Base-by-base conservation (phyloP, 176 grass and related monocot genomes). In the Otatea glauca region DNA sequence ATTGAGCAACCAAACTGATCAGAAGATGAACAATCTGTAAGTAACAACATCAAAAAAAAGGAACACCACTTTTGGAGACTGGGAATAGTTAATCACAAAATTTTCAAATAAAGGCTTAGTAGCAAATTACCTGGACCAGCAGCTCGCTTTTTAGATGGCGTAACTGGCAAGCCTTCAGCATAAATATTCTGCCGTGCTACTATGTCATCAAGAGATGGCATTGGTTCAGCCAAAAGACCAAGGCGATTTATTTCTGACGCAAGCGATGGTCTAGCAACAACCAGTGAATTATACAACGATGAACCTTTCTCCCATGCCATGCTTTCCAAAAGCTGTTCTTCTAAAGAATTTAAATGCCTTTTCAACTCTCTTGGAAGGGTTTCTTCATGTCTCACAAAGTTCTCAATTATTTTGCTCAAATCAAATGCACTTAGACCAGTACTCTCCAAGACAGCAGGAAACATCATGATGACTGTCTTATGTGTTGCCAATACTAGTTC, bases 361-460 rank as follows among this genome's bases (percentile, higher is more conserved):
- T 95, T 98, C 74, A 98, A 72, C 76, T 98, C 89, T 84, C 96
- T 98, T 51, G 96, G 96, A 63, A 98, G 89, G 59, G 91, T 95
- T 64, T 92, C 93, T 88, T 98, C 96, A 77, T 98, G 89, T 75
- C 93, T 95, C 41, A 98, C 87, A 81, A 98, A 92, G 64, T 65
- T 95, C 81, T 98, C 96, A 47, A 98, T 98, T 72, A 98, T 92
- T 83, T 95, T 98, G 85, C 91, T 93, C 86, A 98, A 88, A 92
- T 98, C 96, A 92, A 98, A 98, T 84, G 93, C 91, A 47, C 93
- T 98, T 88, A 98, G 76, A 81, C 96, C 93, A 85, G 93, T 92
- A 80, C 82, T 88, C 80, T 93, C 93, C 70, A 95, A 77, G 85
- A 98, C 96, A 80, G 88, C 91, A 68, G 96, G 96, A 87, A 98